phyloP scores from a whole-genome alignment of 495 filamentous ascomycete species.

The Penicillium taxi region DNA sequence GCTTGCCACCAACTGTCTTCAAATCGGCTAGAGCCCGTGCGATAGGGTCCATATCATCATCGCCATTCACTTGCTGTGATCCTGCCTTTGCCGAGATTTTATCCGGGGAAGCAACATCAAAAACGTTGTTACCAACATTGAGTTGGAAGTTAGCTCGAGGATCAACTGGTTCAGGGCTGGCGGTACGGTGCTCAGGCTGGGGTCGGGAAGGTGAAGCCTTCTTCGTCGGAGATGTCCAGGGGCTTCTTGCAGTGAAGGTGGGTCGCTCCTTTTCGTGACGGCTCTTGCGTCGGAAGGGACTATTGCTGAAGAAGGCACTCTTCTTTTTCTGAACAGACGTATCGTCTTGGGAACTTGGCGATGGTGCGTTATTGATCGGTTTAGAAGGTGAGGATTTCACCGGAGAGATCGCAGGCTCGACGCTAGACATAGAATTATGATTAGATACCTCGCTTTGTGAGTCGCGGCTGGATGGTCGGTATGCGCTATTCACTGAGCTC shows the following conservation, averaged over 20 bases:
- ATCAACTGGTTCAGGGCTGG: conserved; percentile 85
- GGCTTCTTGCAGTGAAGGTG: conserved; percentile 19
- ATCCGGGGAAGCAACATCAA: conserved; percentile 86
- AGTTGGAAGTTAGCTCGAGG: conserved; percentile 88
- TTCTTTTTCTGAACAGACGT: conserved; percentile 68
- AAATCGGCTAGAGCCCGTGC: conserved; percentile 87
- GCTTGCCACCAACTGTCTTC: conserved; percentile 68
- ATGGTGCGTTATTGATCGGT: conserved; percentile 42
- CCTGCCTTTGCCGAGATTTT: conserved; percentile 28
- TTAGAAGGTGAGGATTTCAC: conserved; percentile 61
- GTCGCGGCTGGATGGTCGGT: conserved; percentile 80
- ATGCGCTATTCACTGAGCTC: conserved; percentile 63
- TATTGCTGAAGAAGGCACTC: conserved; percentile 91
- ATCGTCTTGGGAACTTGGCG: conserved; percentile 45
- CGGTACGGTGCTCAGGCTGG: conserved; percentile 25
- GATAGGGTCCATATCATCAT: conserved; percentile 72
- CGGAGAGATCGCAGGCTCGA: conserved; percentile 41
- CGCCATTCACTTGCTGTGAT: conserved; percentile 27
- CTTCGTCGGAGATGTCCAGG: conserved; percentile 34
- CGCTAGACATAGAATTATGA: conserved; percentile 83
- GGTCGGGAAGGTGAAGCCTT: conserved; percentile 17
- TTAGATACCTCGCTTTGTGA: conserved; percentile 88
- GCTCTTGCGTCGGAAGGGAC: conserved; percentile 91
- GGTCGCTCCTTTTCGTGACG: conserved; percentile 69
- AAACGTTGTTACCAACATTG: conserved; percentile 95